Base-by-base conservation (phyloP, 257 asterid species). In the Avicennia marina region DNA sequence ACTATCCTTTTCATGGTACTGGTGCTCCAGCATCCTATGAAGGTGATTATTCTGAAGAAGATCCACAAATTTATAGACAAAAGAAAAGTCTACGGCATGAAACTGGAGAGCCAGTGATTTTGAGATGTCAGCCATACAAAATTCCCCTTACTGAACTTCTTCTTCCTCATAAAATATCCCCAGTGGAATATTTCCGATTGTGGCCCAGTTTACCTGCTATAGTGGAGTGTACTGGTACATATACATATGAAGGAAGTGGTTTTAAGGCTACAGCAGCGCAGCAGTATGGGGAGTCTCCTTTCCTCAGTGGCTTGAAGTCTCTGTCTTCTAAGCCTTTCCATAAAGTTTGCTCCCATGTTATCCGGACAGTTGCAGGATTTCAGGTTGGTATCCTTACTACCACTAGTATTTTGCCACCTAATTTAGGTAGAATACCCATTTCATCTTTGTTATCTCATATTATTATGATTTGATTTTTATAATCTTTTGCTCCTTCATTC, bases 161-260 rank as follows among this genome's bases (percentile, higher is more conserved):
- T 29, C 69, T 90, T 78, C 96, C 96, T 0, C 96, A 90, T 73
- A 85, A 90, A 74, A 90, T 90, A 36, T 87, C 98, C 46, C 96
- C 98, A 0, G 98, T 90, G 44, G 98, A 90, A 69, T 90, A 85
- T 74, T 90, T 90, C 79, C 94, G 98, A 45, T 45, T 90, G 65
- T 90, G 98, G 98, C 98, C 93, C 56, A 87, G 98, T 77, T 77
- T 87, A 63, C 98, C 98, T 53, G 95, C 95, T 59, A 74, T 90
- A 68, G 87, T 80, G 53, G 98, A 90, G 77, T 87, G 83, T 63
- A 87, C 96, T 1, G 98, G 96, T 58, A 82, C 88, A 21, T 87
- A 87, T 58, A 75, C 87, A 33, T 90, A 90, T 16, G 96, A 90
- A 87, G 98, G 98, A 69, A 90, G 98, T 82, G 98, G 98, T 10